Percentiles rank a stretch among this genome's conserved stretches.
These are phyloP conservation scores for Plasmodium gallinaceum DNA, from an alignment of 169 alveolate species.

Conservation along the genomic window DNA sequence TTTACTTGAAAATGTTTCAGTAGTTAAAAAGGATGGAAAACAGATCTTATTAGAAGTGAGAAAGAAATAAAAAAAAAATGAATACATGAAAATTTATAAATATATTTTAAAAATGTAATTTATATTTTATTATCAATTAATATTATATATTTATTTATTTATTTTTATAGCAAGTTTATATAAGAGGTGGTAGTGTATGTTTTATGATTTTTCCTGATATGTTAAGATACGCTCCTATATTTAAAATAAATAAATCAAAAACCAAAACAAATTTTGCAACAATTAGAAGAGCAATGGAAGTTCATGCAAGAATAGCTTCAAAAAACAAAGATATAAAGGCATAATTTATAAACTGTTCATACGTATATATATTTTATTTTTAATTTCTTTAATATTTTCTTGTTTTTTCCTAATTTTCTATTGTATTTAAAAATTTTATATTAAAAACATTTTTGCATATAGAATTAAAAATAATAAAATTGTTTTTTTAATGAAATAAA, in stretches of 20 bases:
- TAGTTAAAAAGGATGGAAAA: conserved; percentile 97
- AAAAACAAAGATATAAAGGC: conserved; percentile 74
- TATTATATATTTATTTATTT: not conserved
- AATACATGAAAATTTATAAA: not conserved
- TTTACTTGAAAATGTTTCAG: conserved; percentile 96
- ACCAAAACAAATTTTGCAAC: conserved; percentile 85
- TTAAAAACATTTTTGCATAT: not conserved
- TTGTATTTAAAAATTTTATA: not conserved
- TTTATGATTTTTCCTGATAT: conserved; percentile 98
- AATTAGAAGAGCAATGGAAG: conserved; percentile 85
- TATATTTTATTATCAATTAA: not conserved
- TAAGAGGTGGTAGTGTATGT: conserved; percentile 96
- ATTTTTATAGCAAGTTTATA: conserved; percentile 88
- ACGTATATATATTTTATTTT: not conserved
- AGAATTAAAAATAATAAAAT: not conserved
- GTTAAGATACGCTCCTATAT: conserved; percentile 99
- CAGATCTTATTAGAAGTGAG: conserved; percentile 91
- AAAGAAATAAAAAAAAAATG: not conserved
- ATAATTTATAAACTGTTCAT: conserved; percentile 11
- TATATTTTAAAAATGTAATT: not conserved
- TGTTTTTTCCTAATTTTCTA: not conserved
- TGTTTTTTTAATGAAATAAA: no score
- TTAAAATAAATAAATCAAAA: conserved; percentile 89
- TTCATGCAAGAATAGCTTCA: conserved; percentile 82
- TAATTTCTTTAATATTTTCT: not conserved